Evolutionary conservation across 352 stramenopile species (phyloP).

Genomic region (Globisporangium okanoganense): DNA sequence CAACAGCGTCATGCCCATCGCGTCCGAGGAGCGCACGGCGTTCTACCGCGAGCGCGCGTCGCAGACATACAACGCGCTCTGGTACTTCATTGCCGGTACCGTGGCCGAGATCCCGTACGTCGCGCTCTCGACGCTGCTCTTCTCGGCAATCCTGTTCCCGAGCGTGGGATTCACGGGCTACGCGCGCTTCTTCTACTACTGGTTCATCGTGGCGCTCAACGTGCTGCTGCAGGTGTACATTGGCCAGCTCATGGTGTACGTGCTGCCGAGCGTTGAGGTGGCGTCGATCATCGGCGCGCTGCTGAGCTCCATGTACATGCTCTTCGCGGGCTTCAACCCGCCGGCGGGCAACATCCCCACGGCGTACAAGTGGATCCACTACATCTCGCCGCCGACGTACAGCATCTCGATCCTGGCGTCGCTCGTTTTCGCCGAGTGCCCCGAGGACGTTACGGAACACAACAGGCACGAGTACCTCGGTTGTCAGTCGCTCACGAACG

Average conservation of each 20-base stretch:
- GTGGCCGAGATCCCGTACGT: constrained; percentile 78
- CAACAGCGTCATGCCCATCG: constrained; percentile 73
- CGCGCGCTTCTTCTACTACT: constrained; percentile 35
- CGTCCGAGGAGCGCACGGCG: constrained; percentile 79
- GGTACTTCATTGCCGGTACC: constrained; percentile 78
- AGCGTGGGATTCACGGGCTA: constrained; percentile 40
- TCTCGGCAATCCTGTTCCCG: constrained; percentile 37
- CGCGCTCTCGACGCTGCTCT: constrained; percentile 29
- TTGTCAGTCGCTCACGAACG: constrained; percentile 26
- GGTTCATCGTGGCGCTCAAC: constrained; percentile 39
- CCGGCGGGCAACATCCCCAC: constrained; percentile 34
- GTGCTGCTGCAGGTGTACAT: constrained; percentile 48
- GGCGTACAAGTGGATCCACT: constrained; percentile 59
- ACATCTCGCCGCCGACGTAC: constrained; percentile 46
- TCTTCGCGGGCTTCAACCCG: constrained; percentile 52
- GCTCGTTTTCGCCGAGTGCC: constrained; percentile 37
- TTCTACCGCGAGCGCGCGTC: constrained; percentile 92
- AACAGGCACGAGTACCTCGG: constrained; percentile 19
- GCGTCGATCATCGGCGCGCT: constrained; percentile 38
- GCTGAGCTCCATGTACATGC: constrained; percentile 55
- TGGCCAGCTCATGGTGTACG: constrained; percentile 45
- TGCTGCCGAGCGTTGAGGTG: constrained; percentile 38
- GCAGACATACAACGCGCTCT: constrained; percentile 85
- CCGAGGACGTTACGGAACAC: constrained; percentile 8
- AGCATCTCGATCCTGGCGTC: constrained; percentile 33